These are phyloP conservation scores for Podospora fimiseda DNA, from an alignment of 495 filamentous ascomycete genomes.

Conservation along the genomic window DNA sequence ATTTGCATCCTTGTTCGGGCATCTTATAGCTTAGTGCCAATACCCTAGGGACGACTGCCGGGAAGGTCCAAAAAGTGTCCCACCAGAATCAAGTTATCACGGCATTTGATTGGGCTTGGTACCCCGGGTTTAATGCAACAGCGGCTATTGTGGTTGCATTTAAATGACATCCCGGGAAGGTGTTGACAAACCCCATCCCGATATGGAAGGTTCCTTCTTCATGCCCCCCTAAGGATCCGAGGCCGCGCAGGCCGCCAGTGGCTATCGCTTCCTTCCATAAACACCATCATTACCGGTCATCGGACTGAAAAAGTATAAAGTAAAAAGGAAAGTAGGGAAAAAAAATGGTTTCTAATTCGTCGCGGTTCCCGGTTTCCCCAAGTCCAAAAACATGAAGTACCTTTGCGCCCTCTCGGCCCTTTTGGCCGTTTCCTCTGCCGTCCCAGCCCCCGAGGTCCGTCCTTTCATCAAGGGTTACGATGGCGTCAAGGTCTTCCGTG, in stretches of 20 bases:
- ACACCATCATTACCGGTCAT: too few relatives aligned
- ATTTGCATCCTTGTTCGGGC: conserved; percentile 3
- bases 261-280: too few relatives aligned
- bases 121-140: conserved; percentile 2
- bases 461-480: conserved; percentile 16
- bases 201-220: conserved; percentile 3
- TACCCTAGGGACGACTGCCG: not conserved
- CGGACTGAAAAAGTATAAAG: too few relatives aligned
- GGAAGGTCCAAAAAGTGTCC: not conserved
- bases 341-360: not conserved
- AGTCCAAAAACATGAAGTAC: conserved; percentile 9
- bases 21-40: not conserved
- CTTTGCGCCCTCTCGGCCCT: conserved; percentile 6
- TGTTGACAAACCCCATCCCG: not conserved
- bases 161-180: conserved; percentile 4
- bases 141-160: conserved; percentile 5
- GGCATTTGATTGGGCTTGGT: not conserved
- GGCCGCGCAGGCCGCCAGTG: not conserved
- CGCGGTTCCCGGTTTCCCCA: not conserved
- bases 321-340: too few relatives aligned
- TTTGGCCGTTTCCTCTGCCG: conserved; percentile 11
- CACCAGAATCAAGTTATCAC: not conserved
- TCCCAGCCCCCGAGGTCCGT: conserved; percentile 1
- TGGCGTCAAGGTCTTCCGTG: conserved; percentile 26
- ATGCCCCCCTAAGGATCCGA: not conserved